Base-by-base conservation (phyloP, 495 filamentous ascomycete species). In the Talaromyces wortmannii region DNA sequence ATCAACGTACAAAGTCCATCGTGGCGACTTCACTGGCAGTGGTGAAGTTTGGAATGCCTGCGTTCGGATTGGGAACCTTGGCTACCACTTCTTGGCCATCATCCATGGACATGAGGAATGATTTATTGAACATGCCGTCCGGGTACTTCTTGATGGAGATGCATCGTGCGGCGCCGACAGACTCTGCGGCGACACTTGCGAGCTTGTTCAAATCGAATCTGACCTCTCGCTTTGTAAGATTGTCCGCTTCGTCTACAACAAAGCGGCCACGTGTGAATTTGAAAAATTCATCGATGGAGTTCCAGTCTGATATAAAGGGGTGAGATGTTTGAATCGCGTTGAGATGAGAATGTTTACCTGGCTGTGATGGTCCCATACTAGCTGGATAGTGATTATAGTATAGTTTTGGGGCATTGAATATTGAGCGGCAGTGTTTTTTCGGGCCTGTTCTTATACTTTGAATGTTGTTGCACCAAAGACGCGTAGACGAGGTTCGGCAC, bases 241-340 rank as follows among this genome's bases (percentile, higher is more conserved):
- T 66, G 48, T 65, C 56, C 45, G 55, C 59, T 56, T 73, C 67
- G 42, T 72, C 60, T 13, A 67, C 63, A 53, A 74, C 30, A 61
- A 66, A 73, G 48, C 70, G 61, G 13, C 70, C 70, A 54, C 63
- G 57, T 16, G 69, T 72, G 57, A 63, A 72, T 58, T 63, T 62
- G 53, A 65, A 69, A 36, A 69, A 67, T 17, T 70, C 64, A 65
- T 58, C 49, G 50, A 67, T 64, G 12, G 64, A 56, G 48, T 71
- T 64, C 68, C 68, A 71, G 23, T 66, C 63, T 67, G 52, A 40
- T 51, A 32, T 17, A 51, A 30, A n/a, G 8, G 36, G 13, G 36
- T 40, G 13, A 40, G 8, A 40, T 13, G 36, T 40, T 23, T 8
- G 36, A 36, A 36, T 36, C 12, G 33, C 6, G 33, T 36, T 6